A percentile compares a stretch with the other conserved stretches of the same genome.
Evolutionary conservation across 2,329 filamentous ascomycete genomes (phyloP).

Genomic region (Colletotrichum salicis): DNA sequence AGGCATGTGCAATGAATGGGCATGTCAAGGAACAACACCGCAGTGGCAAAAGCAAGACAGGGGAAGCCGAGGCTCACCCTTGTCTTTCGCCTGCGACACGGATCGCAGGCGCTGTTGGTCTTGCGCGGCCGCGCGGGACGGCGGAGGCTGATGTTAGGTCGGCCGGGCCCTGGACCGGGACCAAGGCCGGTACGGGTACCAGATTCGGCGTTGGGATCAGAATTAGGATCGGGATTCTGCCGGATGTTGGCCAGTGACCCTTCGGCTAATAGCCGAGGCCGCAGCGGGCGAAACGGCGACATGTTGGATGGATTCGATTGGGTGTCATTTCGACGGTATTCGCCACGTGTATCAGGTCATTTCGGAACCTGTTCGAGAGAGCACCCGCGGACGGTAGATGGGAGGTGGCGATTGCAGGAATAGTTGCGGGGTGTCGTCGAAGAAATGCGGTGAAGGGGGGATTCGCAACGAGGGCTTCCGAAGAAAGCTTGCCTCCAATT

Average conservation of each 20-base stretch:
- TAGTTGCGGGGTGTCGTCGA: neutral
- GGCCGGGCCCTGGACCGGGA: neutral
- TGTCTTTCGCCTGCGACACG: constrained; percentile 22
- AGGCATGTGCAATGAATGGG: neutral
- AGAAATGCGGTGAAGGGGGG: neutral
- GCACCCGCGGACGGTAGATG: neutral
- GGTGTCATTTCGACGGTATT: neutral
- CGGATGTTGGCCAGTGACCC: neutral
- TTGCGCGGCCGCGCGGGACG: constrained; percentile 3
- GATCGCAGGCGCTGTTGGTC: constrained; percentile 22
- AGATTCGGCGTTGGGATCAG: neutral
- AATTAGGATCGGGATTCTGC: neutral
- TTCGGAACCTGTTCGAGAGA: neutral
- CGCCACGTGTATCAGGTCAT: neutral
- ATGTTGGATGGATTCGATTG: neutral
- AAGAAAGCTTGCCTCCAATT: neutral
- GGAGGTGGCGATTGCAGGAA: neutral
- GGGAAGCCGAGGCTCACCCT: constrained; percentile 2
- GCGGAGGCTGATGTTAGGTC: neutral
- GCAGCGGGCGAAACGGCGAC: constrained; percentile 4
- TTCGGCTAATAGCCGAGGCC: neutral
- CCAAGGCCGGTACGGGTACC: neutral
- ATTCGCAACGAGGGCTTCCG: neutral
- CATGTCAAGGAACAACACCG: too few species aligned
- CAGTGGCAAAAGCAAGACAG: neutral